A percentile compares a stretch with the other conserved stretches of the same genome.
Evolutionary conservation across 345 rosid genomes (phyloP).

Genomic region (Rhodomyrtus tomentosa): DNA sequence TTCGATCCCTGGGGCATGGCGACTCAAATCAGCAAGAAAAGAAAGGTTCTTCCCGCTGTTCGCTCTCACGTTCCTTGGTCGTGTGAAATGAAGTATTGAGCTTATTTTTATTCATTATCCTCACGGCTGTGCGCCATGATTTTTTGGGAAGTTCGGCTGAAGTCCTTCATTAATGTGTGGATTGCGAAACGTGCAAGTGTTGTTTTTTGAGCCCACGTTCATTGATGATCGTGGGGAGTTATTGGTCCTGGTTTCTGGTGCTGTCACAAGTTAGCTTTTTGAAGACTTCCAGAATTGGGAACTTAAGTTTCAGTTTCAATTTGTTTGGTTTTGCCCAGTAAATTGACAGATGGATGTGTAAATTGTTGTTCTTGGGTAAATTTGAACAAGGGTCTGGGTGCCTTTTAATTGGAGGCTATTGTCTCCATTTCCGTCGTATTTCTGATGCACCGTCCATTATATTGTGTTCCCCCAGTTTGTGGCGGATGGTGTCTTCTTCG

Average conservation of each 20-base stretch:
- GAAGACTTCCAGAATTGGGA: background rate
- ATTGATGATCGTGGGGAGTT: background rate
- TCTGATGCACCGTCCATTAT: background rate
- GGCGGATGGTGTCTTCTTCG: slow-evolving; percentile 11
- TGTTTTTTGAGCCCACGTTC: background rate
- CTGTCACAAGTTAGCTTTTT: background rate
- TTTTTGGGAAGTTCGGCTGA: background rate
- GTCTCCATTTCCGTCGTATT: background rate
- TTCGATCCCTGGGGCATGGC: slow-evolving; percentile 1
- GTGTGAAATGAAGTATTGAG: background rate
- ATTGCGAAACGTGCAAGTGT: background rate
- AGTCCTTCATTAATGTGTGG: background rate
- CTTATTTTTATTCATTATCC: background rate
- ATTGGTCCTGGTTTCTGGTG: background rate
- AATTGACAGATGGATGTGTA: background rate
- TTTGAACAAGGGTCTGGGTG: background rate
- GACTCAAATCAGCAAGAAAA: slow-evolving; percentile 14
- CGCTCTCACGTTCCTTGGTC: background rate
- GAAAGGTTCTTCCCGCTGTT: background rate
- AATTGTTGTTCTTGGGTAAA: background rate
- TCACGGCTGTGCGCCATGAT: background rate
- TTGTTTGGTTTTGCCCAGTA: background rate
- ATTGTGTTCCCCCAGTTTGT: background rate
- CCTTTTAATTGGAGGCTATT: background rate
- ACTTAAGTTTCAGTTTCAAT: background rate